phyloP scores from a whole-genome alignment of 495 filamentous ascomycete genomes.

The Platismatia glauca region DNA sequence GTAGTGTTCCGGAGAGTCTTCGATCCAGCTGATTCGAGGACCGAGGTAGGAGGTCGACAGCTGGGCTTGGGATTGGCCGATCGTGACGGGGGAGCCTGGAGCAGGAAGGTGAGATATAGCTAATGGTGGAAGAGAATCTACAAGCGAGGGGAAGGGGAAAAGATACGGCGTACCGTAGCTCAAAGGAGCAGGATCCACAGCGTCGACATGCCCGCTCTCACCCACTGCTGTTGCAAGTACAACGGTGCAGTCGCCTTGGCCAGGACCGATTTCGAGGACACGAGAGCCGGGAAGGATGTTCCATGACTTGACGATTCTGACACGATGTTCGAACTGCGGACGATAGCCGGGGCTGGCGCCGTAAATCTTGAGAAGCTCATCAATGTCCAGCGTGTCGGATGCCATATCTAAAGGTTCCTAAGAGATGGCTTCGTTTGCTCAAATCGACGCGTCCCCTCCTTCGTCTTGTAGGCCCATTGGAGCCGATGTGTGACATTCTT shows the following conservation, averaged over 20 bases:
- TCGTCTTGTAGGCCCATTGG: neutral
- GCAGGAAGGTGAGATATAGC: neutral
- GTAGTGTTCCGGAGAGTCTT: conserved; percentile 3
- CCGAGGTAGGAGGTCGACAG: conserved; percentile 4
- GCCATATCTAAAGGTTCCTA: neutral
- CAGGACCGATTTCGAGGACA: conserved; percentile 11
- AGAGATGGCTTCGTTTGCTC: neutral
- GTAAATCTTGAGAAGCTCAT: neutral
- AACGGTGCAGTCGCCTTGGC: conserved; percentile 7
- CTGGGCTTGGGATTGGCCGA: conserved; percentile 5
- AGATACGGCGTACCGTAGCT: neutral
- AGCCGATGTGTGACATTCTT: neutral
- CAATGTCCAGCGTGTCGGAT: neutral
- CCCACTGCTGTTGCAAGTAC: conserved; percentile 10
- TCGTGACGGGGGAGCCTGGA: conserved; percentile 5
- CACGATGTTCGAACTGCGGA: conserved; percentile 7
- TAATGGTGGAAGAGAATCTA: neutral
- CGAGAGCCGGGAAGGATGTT: conserved; percentile 9
- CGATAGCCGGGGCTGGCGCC: neutral
- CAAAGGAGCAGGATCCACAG: conserved; percentile 9
- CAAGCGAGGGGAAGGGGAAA: neutral
- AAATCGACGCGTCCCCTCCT: neutral
- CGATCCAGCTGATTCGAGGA: conserved; percentile 4
- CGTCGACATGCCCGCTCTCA: conserved; percentile 6
- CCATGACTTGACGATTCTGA: conserved; percentile 8